phyloP scores from a whole-genome alignment of 2,329 filamentous ascomycete genomes.

The Clonostachys chloroleuca region DNA sequence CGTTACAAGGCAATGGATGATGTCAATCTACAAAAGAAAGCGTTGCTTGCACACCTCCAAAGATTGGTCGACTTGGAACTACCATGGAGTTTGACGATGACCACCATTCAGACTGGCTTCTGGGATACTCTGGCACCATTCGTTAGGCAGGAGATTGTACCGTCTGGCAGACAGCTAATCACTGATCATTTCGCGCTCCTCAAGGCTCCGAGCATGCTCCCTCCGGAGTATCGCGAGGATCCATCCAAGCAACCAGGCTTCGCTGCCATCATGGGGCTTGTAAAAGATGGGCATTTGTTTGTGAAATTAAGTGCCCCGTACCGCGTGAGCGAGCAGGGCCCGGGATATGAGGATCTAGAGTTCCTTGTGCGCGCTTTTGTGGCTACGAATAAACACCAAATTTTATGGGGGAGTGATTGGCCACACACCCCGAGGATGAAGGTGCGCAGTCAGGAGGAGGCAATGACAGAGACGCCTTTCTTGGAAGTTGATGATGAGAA shows the following conservation, averaged over 20 bases:
- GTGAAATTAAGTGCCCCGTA: slow-evolving; percentile 32
- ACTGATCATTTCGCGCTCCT: slow-evolving; percentile 30
- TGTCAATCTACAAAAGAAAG: slow-evolving; percentile 22
- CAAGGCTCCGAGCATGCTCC: slow-evolving; percentile 23
- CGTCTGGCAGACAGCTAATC: slow-evolving; percentile 10
- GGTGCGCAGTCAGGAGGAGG: slow-evolving; percentile 21
- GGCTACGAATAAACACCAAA: slow-evolving; percentile 19
- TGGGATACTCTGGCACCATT: not conserved
- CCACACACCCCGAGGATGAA: slow-evolving; percentile 30
- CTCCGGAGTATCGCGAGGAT: slow-evolving; percentile 10
- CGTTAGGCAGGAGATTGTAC: not conserved
- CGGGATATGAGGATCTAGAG: slow-evolving; percentile 21
- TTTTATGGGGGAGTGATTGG: slow-evolving; percentile 33
- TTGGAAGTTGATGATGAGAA: slow-evolving; percentile 13
- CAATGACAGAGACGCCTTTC: slow-evolving; percentile 19
- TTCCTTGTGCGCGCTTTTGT: slow-evolving; percentile 20
- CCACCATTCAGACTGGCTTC: not conserved
- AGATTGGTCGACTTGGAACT: not conserved
- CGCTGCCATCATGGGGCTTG: slow-evolving; percentile 10
- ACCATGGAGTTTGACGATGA: not conserved
- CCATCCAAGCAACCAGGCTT: slow-evolving; percentile 14
- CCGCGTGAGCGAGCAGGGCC: slow-evolving; percentile 19
- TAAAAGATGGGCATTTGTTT: slow-evolving; percentile 21
- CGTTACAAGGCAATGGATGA: slow-evolving; percentile 27
- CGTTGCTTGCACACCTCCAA: slow-evolving; percentile 17